These are phyloP conservation scores for Fusarium concolor DNA, from an alignment of 2,329 filamentous ascomycete species.

Conservation along the genomic window DNA sequence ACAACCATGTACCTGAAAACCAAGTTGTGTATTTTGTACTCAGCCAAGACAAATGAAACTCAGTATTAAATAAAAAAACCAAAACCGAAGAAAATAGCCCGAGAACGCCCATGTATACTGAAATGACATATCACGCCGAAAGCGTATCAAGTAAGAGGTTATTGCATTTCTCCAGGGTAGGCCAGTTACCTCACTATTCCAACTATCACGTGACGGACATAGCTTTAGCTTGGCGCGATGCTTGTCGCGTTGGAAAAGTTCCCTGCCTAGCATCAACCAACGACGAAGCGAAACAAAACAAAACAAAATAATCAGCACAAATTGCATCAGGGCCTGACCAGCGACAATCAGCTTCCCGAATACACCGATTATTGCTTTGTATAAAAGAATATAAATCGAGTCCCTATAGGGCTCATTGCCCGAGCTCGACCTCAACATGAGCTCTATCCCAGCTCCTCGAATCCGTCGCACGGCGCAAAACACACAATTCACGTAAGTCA, in stretches of 20 bases:
- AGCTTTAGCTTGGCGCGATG: slow-evolving; percentile 40
- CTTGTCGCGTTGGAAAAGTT: slow-evolving; percentile 48
- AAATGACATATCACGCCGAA: too few relatives aligned
- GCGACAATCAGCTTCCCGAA: not conserved
- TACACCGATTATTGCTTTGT: not conserved
- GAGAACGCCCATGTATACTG: too few relatives aligned
- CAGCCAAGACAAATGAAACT: too few relatives aligned
- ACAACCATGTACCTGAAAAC: too few relatives aligned
- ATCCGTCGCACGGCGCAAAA: slow-evolving; percentile 62
- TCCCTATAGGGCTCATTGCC: slow-evolving; percentile 38
- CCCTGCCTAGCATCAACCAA: slow-evolving; percentile 19
- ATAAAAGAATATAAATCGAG: not conserved
- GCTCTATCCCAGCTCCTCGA: slow-evolving; percentile 51
- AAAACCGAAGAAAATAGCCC: too few relatives aligned
- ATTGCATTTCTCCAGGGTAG: slow-evolving; percentile 3
- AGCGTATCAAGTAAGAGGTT: too few relatives aligned
- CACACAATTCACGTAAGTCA: slow-evolving; percentile 60
- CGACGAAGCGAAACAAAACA: slow-evolving; percentile 12
- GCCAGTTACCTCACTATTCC: too few relatives aligned
- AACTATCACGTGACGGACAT: slow-evolving; percentile 32
- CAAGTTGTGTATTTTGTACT: too few relatives aligned
- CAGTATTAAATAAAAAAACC: too few relatives aligned
- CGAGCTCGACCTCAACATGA: slow-evolving; percentile 48
- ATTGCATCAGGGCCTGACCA: not conserved
- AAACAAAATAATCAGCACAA: slow-evolving; percentile 16